These are phyloP conservation scores for Termitomyces titanicus DNA, from an alignment of 768 basidiomycete genomes.

Conservation along the genomic window DNA sequence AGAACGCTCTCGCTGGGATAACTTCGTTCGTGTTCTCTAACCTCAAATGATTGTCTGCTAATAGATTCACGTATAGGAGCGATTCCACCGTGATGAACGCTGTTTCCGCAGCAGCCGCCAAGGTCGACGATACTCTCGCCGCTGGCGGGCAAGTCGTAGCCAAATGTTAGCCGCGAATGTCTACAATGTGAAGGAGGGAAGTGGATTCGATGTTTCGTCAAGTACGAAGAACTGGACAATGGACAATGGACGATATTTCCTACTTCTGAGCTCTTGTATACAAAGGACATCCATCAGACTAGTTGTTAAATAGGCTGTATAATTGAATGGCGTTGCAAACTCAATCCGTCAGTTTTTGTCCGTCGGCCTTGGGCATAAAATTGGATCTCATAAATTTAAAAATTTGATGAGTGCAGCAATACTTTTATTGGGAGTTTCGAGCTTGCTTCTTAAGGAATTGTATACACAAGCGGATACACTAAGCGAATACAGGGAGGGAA, in stretches of 20 bases:
- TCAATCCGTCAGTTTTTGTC: too few relatives aligned
- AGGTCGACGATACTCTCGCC: constrained; percentile 18
- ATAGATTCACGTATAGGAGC: constrained; percentile 5
- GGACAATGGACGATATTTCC: neutral
- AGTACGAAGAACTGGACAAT: too few relatives aligned
- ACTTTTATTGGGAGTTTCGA: neutral
- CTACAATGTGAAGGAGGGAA: neutral
- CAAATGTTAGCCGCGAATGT: constrained; percentile 11
- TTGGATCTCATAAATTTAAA: too few relatives aligned
- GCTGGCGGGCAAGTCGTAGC: constrained; percentile 20
- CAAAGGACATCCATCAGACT: neutral
- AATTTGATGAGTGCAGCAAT: neutral
- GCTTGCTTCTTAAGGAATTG: neutral
- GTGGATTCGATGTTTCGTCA: neutral
- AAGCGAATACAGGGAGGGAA: neutral
- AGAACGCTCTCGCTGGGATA: constrained; percentile 19
- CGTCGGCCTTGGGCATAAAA: too few relatives aligned
- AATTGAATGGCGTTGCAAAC: neutral
- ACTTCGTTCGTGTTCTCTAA: constrained; percentile 16
- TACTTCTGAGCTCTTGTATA: neutral
- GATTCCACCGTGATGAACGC: constrained; percentile 19
- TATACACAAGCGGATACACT: neutral
- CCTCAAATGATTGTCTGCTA: neutral
- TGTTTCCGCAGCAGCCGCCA: constrained; percentile 14
- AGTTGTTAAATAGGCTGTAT: neutral